Evolutionary conservation across 768 basidiomycete genomes (phyloP), one percentile per base, ranked within the genome.

Genomic region (Rhodocollybia butyracea): DNA sequence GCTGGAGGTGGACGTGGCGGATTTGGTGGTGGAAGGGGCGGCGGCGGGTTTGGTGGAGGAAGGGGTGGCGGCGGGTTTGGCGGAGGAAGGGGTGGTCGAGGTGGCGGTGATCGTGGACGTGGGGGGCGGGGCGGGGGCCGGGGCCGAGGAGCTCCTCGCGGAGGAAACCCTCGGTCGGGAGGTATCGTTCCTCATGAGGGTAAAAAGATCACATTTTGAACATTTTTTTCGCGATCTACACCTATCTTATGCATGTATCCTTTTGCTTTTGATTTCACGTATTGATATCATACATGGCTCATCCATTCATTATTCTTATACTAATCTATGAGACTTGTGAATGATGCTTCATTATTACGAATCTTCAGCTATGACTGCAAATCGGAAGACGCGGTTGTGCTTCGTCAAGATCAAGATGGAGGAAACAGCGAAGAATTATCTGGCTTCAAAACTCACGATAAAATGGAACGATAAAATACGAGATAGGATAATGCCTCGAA

Each of bases 191-290:
- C 78, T 24, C 80, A 77, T 54, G 55, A 48, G 2, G 22, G 83
- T 62, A 90, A 89, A 65, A 88, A 76, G 76, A 83, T 71, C 46
- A 85, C 81, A 12, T 89, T 89, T 60, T 78, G 46, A 56, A 29
- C 40, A n/a, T 6, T 31, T 1, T 24, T 42, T 7, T 52, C 17
- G 3, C n/a, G n/a, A n/a, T n/a, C n/a, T n/a, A n/a, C n/a, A n/a
- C n/a, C n/a, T n/a, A n/a, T n/a, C n/a, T n/a, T n/a, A n/a, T n/a
- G n/a, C n/a, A n/a, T n/a, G n/a, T n/a, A n/a, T n/a, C n/a, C n/a
- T n/a, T 0, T 46, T 21, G 29, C 8, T 19, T 48, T 8, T 32
- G 10, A 46, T 17, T 34, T 11, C n/a, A n/a, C 31, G 15, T 50
- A 30, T 50, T 21, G 12, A 13, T 29, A 30, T 42, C 5, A 19